These are phyloP conservation scores for Kandelia obovata DNA, from an alignment of 345 rosid species.

Conservation along the genomic window DNA sequence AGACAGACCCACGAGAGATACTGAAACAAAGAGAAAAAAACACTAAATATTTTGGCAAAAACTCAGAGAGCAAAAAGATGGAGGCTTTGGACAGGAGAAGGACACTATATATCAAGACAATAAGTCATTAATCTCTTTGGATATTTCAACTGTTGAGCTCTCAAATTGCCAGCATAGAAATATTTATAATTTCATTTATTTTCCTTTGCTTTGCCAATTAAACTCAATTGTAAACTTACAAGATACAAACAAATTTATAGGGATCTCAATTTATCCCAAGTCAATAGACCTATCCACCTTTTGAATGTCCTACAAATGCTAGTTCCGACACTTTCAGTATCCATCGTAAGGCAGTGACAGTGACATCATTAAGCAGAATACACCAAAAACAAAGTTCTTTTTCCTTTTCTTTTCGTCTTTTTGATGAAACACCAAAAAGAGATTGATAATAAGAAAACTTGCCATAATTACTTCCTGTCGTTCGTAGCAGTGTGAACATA, in stretches of 20 bases:
- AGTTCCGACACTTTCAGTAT: background rate
- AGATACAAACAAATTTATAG: no score
- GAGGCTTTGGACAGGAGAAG: slow-evolving; percentile 13
- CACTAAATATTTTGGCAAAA: background rate
- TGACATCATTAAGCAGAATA: background rate
- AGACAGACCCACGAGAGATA: background rate
- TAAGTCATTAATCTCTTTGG: background rate
- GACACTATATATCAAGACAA: slow-evolving; percentile 30
- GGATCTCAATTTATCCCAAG: slow-evolving; percentile 8
- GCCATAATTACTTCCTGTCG: no score
- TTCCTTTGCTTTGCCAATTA: no score
- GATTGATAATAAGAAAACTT: no score
- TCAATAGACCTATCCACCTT: background rate
- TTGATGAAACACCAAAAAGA: no score
- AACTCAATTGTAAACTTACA: no score
- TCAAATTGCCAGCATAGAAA: slow-evolving; percentile 3
- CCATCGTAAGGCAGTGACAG: background rate
- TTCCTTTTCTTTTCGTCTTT: no score
- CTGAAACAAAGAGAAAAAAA: background rate
- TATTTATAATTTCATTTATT: no score
- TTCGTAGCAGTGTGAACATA: no score
- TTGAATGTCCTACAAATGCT: slow-evolving; percentile 12
- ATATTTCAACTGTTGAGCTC: slow-evolving; percentile 27
- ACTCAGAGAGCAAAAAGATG: background rate
- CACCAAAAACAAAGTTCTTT: background rate